These are phyloP conservation scores for Metschnikowia arizonensis DNA, from an alignment of 805 yeast genomes.

Conservation along the genomic window DNA sequence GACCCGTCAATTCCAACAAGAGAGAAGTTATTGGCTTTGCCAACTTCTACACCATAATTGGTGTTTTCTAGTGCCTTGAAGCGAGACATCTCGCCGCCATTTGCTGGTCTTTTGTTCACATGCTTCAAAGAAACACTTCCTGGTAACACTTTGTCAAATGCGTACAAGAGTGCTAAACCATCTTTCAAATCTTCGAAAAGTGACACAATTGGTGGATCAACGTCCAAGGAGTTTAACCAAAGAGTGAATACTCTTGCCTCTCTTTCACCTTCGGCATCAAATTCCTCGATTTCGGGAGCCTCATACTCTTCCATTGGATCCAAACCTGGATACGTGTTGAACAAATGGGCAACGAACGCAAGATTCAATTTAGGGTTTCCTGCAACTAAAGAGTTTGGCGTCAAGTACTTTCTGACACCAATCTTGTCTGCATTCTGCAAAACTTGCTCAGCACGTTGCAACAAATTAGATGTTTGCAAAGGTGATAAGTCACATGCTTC, in stretches of 20 bases:
- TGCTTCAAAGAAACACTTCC: conserved; percentile 78
- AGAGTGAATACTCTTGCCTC: conserved; percentile 97
- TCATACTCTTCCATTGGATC: conserved; percentile 92
- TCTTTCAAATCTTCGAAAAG: conserved; percentile 93
- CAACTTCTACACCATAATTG: conserved; percentile 96
- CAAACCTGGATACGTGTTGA: conserved; percentile 94
- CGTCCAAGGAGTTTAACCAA: conserved; percentile 96
- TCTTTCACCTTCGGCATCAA: conserved; percentile 99
- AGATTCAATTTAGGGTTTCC: conserved; percentile 96
- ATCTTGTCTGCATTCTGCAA: conserved; percentile 83
- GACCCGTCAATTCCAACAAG: conserved; percentile 98
- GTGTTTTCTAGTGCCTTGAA: conserved; percentile 96
- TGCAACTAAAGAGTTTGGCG: conserved; percentile 87
- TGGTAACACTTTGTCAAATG: conserved; percentile 93
- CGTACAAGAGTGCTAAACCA: conserved; percentile 84
- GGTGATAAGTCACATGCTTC: conserved; percentile 78
- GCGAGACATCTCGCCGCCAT: conserved; percentile 72
- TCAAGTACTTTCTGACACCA: conserved; percentile 89
- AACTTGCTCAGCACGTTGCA: conserved; percentile 83
- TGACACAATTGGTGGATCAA: conserved; percentile 88
- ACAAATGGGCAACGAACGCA: conserved; percentile 95
- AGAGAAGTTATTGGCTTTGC: conserved; percentile 88
- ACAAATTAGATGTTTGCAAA: conserved; percentile 67
- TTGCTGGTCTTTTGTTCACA: conserved; percentile 78
- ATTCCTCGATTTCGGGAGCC: conserved; percentile 91